Percentiles rank a stretch among this genome's conserved stretches.
phyloP scores from a whole-genome alignment of 2,329 filamentous ascomycete genomes.

The Sarocladium kiliense region DNA sequence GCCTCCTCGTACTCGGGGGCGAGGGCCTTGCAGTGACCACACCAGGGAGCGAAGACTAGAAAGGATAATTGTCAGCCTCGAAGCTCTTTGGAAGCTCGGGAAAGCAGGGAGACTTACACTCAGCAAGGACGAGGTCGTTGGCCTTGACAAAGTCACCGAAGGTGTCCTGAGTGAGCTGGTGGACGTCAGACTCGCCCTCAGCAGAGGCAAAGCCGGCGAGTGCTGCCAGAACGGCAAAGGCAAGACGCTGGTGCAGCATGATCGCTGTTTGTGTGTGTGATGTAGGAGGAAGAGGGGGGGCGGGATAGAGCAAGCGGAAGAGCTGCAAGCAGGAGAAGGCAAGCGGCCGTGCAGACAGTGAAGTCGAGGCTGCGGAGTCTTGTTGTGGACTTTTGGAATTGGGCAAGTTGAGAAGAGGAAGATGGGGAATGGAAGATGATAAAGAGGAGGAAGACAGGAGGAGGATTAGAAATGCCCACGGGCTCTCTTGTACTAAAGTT shows the following conservation, averaged over 20 bases:
- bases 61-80: constrained; percentile 27
- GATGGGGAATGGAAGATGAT: not conserved
- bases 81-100: constrained; percentile 8
- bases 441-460: constrained; percentile 6
- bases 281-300: constrained; percentile 9
- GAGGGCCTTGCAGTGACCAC: constrained; percentile 97
- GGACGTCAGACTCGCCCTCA: constrained; percentile 70
- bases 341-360: constrained; percentile 2
- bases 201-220: constrained; percentile 54
- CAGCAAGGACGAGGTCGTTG: constrained; percentile 85
- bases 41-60: constrained; percentile 91
- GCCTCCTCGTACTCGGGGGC: constrained; percentile 88
- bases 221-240: constrained; percentile 50
- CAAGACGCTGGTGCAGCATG: constrained; percentile 47
- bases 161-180: constrained; percentile 76
- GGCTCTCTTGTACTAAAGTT: constrained; percentile 7
- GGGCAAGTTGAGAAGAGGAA: constrained; percentile 3
- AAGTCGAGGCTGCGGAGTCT: constrained; percentile 9
- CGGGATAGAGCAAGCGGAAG: constrained; percentile 10
- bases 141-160: constrained; percentile 82
- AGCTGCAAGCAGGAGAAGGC: constrained; percentile 17
- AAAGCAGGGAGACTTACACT: constrained; percentile 64
- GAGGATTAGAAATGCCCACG: constrained; percentile 9
- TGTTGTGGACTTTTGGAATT: not conserved
- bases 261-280: constrained; percentile 19